phyloP scores from a whole-genome alignment of 148 eudicot genomes.

The Vaccinium darrowii region DNA sequence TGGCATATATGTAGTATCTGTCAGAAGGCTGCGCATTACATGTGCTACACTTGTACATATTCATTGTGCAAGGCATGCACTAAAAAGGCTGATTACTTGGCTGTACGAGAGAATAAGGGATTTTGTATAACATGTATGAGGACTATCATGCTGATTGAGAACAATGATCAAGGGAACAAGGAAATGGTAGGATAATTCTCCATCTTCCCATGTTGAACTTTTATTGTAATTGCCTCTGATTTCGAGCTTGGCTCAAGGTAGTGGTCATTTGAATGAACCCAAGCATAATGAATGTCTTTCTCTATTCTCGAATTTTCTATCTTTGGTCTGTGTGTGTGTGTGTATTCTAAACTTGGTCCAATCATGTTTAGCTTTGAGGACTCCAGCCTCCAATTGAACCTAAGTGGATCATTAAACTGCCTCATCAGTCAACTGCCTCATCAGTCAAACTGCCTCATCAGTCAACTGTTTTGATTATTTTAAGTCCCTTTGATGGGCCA shows the following conservation, averaged over 20 bases:
- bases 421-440: background rate
- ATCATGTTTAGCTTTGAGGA: background rate
- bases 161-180: constrained; percentile 55
- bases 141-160: constrained; percentile 76
- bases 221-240: constrained; percentile 5
- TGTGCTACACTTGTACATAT: constrained; percentile 94
- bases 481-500: background rate
- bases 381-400: background rate
- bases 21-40: constrained; percentile 69
- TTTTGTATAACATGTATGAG: constrained; percentile 82
- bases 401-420: background rate
- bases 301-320: background rate
- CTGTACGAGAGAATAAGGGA: constrained; percentile 84
- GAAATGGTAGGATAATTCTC: constrained; percentile 58
- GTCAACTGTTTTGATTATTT: background rate
- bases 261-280: background rate
- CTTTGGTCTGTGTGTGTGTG: background rate
- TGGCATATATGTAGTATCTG: constrained; percentile 95
- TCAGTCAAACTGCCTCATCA: background rate
- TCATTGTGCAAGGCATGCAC: constrained; percentile 90
- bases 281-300: constrained; percentile 3
- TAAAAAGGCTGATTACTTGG: constrained; percentile 59
- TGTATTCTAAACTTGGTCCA: constrained; percentile 4
- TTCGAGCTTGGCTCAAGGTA: constrained; percentile 4
- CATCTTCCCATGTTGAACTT: constrained; percentile 8